Conservation (phyloP, 169 alveolate genomes). For the Plasmodium cynomolgi region DNA sequence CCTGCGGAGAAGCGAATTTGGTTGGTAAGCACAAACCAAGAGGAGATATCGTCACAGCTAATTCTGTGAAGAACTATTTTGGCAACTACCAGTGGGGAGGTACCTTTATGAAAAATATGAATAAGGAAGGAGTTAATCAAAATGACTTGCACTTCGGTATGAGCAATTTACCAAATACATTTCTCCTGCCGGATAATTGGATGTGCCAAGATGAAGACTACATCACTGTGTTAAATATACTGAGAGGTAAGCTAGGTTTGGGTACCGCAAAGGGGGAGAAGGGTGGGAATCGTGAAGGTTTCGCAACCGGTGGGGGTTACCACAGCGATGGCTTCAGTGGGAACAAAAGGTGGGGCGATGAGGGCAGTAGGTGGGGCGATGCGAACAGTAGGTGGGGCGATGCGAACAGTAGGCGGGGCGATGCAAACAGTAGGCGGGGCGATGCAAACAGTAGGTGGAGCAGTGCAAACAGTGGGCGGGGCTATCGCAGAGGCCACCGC, state of each 20-base stretch:
- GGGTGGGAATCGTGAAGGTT: background rate
- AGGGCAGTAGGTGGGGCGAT: background rate
- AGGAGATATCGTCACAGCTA: background rate
- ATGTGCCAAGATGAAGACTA: slow-evolving; percentile 51
- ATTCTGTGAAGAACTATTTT: background rate
- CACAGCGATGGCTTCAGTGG: background rate
- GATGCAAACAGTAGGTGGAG: background rate
- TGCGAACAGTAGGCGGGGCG: background rate
- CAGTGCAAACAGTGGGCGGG: background rate
- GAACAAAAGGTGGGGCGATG: background rate
- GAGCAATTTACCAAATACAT: background rate
- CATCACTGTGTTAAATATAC: slow-evolving; percentile 15
- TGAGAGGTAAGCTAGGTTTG: background rate
- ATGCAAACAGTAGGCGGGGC: background rate
- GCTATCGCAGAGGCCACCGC: background rate
- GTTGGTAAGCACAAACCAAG: background rate
- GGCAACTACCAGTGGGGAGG: slow-evolving; percentile 22
- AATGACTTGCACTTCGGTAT: background rate
- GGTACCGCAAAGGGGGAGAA: background rate
- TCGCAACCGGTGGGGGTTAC: background rate
- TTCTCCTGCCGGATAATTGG: slow-evolving; percentile 28
- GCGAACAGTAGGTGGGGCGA: background rate
- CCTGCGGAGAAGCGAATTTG: background rate
- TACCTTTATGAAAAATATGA: slow-evolving; percentile 16
- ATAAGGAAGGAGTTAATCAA: slow-evolving; percentile 18